Evolutionary conservation across 208 protist species (phyloP).

Genomic region (Leishmania tropica): DNA sequence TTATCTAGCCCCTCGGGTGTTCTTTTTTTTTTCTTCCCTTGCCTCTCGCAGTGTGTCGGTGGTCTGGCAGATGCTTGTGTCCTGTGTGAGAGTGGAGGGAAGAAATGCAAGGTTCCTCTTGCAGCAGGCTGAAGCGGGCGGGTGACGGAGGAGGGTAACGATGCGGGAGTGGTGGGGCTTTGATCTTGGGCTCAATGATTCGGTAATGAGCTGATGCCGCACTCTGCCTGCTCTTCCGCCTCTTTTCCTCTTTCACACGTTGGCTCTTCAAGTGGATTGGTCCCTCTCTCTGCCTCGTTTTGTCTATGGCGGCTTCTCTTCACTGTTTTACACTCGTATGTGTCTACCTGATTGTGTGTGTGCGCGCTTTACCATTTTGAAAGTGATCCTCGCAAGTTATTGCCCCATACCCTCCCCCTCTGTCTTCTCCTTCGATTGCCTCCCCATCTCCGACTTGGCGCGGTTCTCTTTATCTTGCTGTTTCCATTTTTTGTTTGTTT

Average conservation of each 20-base stretch:
- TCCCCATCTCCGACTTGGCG: not conserved
- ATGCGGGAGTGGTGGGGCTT: not conserved
- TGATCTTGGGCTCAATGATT: not conserved
- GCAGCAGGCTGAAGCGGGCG: not conserved
- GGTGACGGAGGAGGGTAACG: not conserved
- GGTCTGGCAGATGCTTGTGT: not conserved
- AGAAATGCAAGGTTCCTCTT: not conserved
- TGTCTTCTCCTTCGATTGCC: not conserved
- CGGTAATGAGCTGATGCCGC: not conserved
- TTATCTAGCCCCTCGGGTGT: not conserved
- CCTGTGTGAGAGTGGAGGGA: not conserved
- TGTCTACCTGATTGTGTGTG: constrained; percentile 5
- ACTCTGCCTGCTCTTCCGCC: not conserved
- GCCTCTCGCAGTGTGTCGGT: not conserved
- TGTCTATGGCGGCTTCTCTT: not conserved
- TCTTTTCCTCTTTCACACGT: not conserved
- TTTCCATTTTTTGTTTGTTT: not conserved
- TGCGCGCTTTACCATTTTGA: not conserved
- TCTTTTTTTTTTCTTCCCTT: not conserved
- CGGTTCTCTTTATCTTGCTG: not conserved
- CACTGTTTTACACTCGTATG: not conserved
- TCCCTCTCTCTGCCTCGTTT: not conserved
- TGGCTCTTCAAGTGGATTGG: not conserved
- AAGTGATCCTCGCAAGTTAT: not conserved
- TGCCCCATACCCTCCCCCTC: not conserved